A percentile compares a stretch with the other conserved stretches of the same genome.
Evolutionary conservation across 2,329 filamentous ascomycete genomes (phyloP).

Genomic region (Pseudogymnoascus sp.): DNA sequence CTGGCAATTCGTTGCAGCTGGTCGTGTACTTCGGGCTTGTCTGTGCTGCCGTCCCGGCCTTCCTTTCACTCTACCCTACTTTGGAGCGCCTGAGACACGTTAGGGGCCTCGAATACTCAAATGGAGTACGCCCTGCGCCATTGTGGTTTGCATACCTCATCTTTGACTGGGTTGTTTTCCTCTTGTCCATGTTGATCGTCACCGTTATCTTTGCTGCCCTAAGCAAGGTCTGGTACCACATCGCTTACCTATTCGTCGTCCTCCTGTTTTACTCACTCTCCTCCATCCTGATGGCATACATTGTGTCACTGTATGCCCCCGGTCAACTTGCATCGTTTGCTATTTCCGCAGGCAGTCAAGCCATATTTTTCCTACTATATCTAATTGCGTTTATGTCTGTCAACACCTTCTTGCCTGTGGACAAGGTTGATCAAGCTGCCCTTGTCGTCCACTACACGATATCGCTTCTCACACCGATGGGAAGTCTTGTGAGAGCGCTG

Average conservation of each 20-base stretch:
- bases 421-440: slow-evolving; percentile 58
- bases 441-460: slow-evolving; percentile 67
- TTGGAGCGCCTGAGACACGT: slow-evolving; percentile 71
- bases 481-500: slow-evolving; percentile 63
- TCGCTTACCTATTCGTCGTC: slow-evolving; percentile 74
- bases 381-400: slow-evolving; percentile 63
- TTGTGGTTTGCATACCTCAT: slow-evolving; percentile 75
- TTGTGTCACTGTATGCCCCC: slow-evolving; percentile 69
- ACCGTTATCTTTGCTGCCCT: slow-evolving; percentile 60
- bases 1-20: slow-evolving; percentile 67
- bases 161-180: slow-evolving; percentile 71
- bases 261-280: slow-evolving; percentile 74
- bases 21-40: slow-evolving; percentile 75
- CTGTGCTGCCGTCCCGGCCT: slow-evolving; percentile 69
- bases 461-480: slow-evolving; percentile 65
- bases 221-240: slow-evolving; percentile 60
- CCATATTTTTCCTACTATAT: slow-evolving; percentile 61
- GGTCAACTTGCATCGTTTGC: slow-evolving; percentile 80
- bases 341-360: slow-evolving; percentile 69
- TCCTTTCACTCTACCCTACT: slow-evolving; percentile 86
- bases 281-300: slow-evolving; percentile 67
- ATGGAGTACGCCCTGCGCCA: slow-evolving; percentile 72
- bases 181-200: slow-evolving; percentile 56
- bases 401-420: slow-evolving; percentile 64
- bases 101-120: slow-evolving; percentile 80